Evolutionary conservation across 1,139 yeast genomes (phyloP).

Genomic region (Pichia sp.): DNA sequence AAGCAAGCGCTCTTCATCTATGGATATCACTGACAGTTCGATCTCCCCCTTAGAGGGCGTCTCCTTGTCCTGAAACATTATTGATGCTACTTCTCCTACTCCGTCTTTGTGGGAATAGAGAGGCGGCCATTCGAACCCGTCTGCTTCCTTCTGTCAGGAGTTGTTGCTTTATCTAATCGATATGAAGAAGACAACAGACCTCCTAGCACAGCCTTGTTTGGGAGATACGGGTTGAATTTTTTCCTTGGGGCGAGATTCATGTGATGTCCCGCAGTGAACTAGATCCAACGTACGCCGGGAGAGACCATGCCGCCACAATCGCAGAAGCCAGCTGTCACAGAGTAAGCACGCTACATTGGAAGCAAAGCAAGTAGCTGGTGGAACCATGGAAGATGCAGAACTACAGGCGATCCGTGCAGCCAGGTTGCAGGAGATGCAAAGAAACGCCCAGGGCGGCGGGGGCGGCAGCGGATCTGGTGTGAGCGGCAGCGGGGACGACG

Average conservation of each 20-base stretch:
- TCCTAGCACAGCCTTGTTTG: neutral
- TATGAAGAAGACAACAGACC: neutral
- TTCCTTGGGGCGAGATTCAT: neutral
- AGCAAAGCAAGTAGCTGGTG: neutral
- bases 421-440: constrained; percentile 75
- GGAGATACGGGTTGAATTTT: neutral
- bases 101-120: too few species aligned
- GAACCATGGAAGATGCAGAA: constrained; percentile 68
- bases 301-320: too few species aligned
- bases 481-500: constrained; percentile 1
- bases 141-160: neutral
- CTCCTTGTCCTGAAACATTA: neutral
- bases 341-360: too few species aligned
- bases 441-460: constrained; percentile 36
- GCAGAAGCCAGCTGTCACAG: too few species aligned
- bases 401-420: constrained; percentile 86
- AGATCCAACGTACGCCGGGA: too few species aligned
- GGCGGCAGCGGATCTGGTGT: neutral
- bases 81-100: too few species aligned
- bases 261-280: neutral
- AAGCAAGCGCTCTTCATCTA: neutral
- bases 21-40: constrained; percentile 6
- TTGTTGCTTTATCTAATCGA: neutral
- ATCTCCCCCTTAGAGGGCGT: constrained; percentile 5
- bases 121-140: neutral